A percentile compares a stretch with the other conserved stretches of the same genome.
These are phyloP conservation scores for Trametes cingulata DNA, from an alignment of 768 basidiomycete species.

Conservation along the genomic window DNA sequence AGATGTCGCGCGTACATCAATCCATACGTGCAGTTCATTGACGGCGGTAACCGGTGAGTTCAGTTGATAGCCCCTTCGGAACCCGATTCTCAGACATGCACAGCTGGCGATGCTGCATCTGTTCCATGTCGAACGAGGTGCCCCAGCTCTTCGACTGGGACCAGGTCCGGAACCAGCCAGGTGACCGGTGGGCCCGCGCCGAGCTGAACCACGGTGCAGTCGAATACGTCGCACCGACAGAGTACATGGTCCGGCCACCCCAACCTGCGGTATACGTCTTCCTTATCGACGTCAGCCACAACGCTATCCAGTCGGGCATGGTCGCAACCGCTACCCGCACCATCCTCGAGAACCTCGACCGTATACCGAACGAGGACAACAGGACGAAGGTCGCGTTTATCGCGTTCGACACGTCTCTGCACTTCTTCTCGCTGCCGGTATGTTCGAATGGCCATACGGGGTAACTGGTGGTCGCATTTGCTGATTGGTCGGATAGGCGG, in stretches of 20 bases:
- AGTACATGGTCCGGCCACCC: constrained; percentile 99
- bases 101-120: constrained; percentile 99
- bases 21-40: constrained; percentile 96
- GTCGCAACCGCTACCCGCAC: constrained; percentile 97
- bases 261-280: constrained; percentile 97
- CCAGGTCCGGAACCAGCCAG: constrained; percentile 87
- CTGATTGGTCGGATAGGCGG: constrained; percentile 46
- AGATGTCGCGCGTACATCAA: constrained; percentile 97
- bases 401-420: constrained; percentile 87
- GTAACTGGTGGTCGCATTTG: background rate
- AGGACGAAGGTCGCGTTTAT: constrained; percentile 92
- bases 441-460: constrained; percentile 25
- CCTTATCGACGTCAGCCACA: constrained; percentile 94
- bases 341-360: constrained; percentile 91
- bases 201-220: constrained; percentile 95
- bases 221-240: constrained; percentile 96
- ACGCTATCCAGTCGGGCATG: constrained; percentile 95
- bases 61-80: background rate
- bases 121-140: constrained; percentile 96
- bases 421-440: constrained; percentile 95
- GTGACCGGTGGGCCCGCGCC: constrained; percentile 90
- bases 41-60: constrained; percentile 86
- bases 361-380: constrained; percentile 92
- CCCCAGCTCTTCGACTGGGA: constrained; percentile 99
- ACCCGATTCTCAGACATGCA: background rate